Base-by-base conservation (phyloP, 2,329 filamentous ascomycete genomes). In the Fusarium sp. region DNA sequence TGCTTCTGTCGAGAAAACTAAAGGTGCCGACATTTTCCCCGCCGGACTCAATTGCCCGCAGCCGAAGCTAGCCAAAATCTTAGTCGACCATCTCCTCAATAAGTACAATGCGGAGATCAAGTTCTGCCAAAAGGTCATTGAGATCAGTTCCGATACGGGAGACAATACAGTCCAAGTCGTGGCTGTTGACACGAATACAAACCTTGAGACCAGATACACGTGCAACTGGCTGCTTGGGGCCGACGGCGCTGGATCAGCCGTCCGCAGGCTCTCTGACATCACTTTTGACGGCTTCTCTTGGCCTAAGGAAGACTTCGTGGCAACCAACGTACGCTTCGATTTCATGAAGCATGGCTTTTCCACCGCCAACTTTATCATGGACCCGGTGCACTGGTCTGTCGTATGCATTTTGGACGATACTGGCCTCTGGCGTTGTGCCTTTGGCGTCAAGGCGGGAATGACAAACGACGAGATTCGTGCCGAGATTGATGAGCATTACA, bases 391-490 rank as follows among this genome's bases (percentile, higher is more conserved):
- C 32, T 52, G 48, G 48, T 52, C 48, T 2, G 48, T 37, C 17
- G 32, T 38, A 3, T 52, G 48, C 3, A 52, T 50, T 11, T 4
- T 50, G 2, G 48, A 50, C 3, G 9, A 37, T 5, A 20, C 20
- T 26, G 48, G 48, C 2, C 48, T 50, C 18, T 50, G 48, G 48
- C 48, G 48, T 8, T 50, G 48, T 26, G 48, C 48, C 17, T 50
- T 50, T 50, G 48, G 48, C 1, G 48, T 50, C 1, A 50, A 12
- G 20, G 48, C 48, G 6, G 48, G 48, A 26, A 50, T 50, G 48
- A 50, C 48, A 12, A 50, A 50, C 30, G 48, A 50, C 26, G 48
- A 50, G 48, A 50, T 50, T n/a, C 32, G 48, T 17, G 20, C 17
- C 6, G 48, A 50, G 20, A 50, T 50, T 1, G 48, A 50, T 8